These are phyloP conservation scores for Fraxinus greggii DNA, from an alignment of 305 asterid genomes.

Conservation along the genomic window DNA sequence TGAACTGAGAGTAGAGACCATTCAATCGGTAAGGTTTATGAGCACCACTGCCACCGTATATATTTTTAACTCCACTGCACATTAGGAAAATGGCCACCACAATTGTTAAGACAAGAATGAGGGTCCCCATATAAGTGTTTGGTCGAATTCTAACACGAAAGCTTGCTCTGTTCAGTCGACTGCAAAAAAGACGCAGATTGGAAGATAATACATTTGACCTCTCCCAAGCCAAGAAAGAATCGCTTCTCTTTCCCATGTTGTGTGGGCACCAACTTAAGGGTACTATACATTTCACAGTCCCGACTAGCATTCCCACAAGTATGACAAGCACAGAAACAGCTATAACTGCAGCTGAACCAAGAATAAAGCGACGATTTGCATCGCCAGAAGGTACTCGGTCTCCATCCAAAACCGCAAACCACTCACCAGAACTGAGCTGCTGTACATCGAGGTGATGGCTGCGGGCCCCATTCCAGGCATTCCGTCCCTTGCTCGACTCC, in stretches of 20 bases:
- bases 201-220: constrained; percentile 52
- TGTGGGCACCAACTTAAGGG: constrained; percentile 91
- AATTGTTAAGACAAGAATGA: constrained; percentile 41
- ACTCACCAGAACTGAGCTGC: constrained; percentile 70
- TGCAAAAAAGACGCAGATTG: constrained; percentile 51
- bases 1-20: constrained; percentile 83
- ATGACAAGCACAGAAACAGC: constrained; percentile 48
- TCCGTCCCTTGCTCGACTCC: constrained; percentile 63
- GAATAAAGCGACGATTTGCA: constrained; percentile 48
- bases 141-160: constrained; percentile 64
- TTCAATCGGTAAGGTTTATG: constrained; percentile 67
- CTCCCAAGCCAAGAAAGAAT: constrained; percentile 55
- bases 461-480: constrained; percentile 92
- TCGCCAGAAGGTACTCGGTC: constrained; percentile 90
- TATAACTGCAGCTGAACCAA: constrained; percentile 57
- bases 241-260: constrained; percentile 72
- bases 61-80: constrained; percentile 57
- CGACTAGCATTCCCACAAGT: constrained; percentile 68
- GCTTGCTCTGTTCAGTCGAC: constrained; percentile 69
- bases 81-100: constrained; percentile 34
- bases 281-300: constrained; percentile 61
- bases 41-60: constrained; percentile 84
- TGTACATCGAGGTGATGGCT: constrained; percentile 80
- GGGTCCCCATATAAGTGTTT: constrained; percentile 47
- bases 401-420: constrained; percentile 83